Base-by-base conservation (phyloP, 331 rosid genomes). In the Cydonia oblonga region DNA sequence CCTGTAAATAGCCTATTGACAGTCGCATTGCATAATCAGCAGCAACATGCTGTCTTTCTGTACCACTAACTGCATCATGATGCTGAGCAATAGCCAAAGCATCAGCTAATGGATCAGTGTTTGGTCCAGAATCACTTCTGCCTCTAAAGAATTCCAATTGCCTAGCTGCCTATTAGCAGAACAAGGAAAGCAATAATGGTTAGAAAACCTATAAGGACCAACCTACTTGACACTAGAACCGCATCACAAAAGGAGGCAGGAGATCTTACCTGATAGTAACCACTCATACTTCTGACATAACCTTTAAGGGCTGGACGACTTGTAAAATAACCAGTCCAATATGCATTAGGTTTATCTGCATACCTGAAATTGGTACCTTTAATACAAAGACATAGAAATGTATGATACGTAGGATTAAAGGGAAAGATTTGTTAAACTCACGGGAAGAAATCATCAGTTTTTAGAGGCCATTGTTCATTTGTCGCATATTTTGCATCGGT, bases 11-110 rank as follows among this genome's bases (percentile, higher is more conserved):
- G 14, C 87, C 87, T 26, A 79, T 56, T 69, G 84, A 79, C 51
- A 83, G 26, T 53, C 87, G 73, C 68, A 69, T 18, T 49, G 82
- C 82, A 61, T 83, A 83, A 65, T 83, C 87, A 40, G 83, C 81
- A 76, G 87, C 84, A 66, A 80, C 84, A 59, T 83, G 87, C 54
- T 78, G 82, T 71, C 83, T 80, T 62, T 79, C 77, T 58, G 87
- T 80, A 33, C 87, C 87, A 73, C 84, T 83, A 46, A 83, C 78
- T 16, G 87, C 87, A 69, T 83, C 87, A 53, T 79, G 87, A 80
- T 83, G 87, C 53, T 83, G 87, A 76, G 64, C 87, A 59, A 83
- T 68, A 29, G 80, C 84, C 71, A 83, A 73, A 69, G 87, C 84
- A 80, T 83, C 84, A 23, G 77, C 87, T 44, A 83, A 66, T 29